A percentile compares a stretch with the other conserved stretches of the same genome.
Evolutionary conservation across 345 rosid genomes (phyloP).

Genomic region (Populus deltoides): DNA sequence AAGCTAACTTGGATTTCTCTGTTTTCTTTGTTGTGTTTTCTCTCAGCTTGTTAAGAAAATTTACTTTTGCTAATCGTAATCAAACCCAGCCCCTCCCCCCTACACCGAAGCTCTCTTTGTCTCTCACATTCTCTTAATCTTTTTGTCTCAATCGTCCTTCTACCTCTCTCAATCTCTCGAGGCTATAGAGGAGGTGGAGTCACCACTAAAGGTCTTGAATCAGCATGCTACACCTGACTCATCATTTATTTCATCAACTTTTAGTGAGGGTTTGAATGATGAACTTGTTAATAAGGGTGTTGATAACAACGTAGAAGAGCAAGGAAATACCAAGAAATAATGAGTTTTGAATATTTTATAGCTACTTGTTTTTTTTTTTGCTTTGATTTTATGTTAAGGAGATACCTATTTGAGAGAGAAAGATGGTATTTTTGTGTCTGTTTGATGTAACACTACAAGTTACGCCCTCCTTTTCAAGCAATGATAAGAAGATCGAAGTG

Average conservation of each 20-base stretch:
- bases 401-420: background rate
- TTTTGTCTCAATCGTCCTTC: too few species aligned
- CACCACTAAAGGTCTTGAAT: constrained; percentile 35
- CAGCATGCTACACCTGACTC: constrained; percentile 85
- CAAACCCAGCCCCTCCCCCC: too few species aligned
- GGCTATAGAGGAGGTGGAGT: constrained; percentile 29
- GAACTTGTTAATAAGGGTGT: constrained; percentile 33
- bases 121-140: too few species aligned
- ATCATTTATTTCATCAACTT: constrained; percentile 77
- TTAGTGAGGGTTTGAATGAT: constrained; percentile 59
- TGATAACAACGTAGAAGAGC: constrained; percentile 40
- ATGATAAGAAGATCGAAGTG: background rate
- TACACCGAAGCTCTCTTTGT: too few species aligned
- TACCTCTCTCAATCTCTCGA: background rate
- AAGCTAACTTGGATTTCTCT: too few species aligned
- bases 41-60: too few species aligned
- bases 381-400: background rate
- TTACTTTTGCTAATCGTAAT: too few species aligned
- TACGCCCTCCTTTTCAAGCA: background rate
- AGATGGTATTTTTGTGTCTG: background rate
- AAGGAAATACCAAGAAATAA: constrained; percentile 46
- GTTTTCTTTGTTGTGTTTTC: too few species aligned
- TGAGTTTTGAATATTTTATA: constrained; percentile 30
- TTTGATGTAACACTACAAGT: background rate
- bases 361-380: background rate